These are phyloP conservation scores for Komagataella phaffii DNA, from an alignment of 805 yeast genomes.

Conservation along the genomic window DNA sequence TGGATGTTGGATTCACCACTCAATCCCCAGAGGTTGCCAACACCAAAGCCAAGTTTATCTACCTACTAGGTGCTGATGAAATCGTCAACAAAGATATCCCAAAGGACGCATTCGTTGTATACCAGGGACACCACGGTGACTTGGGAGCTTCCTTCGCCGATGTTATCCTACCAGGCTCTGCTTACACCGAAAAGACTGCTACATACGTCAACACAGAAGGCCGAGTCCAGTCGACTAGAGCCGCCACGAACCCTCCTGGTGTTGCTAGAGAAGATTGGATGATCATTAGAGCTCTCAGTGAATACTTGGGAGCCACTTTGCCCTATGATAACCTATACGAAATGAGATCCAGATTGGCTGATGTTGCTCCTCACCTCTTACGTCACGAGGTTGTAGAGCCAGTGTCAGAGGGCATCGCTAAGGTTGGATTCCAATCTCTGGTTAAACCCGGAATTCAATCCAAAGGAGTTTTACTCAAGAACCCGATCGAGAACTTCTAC, in stretches of 20 bases:
- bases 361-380: constrained; percentile 70
- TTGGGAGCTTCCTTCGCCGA: constrained; percentile 81
- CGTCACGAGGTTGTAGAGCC: constrained; percentile 68
- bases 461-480: constrained; percentile 36
- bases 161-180: constrained; percentile 76
- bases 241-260: constrained; percentile 81
- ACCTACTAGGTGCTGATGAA: constrained; percentile 79
- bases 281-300: constrained; percentile 71
- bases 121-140: constrained; percentile 91
- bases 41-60: constrained; percentile 57
- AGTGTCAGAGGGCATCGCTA: constrained; percentile 40
- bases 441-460: constrained; percentile 19
- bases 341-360: constrained; percentile 55
- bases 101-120: constrained; percentile 73
- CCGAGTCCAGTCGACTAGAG: constrained; percentile 72
- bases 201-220: constrained; percentile 88
- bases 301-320: constrained; percentile 54
- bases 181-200: constrained; percentile 78
- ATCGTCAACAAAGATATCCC: constrained; percentile 57
- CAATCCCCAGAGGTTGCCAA: constrained; percentile 29
- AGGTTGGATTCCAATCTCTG: constrained; percentile 38
- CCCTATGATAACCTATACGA: constrained; percentile 67
- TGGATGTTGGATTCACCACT: constrained; percentile 67
- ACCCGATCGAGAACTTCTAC: constrained; percentile 73
- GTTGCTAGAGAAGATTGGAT: constrained; percentile 90